Percentiles rank a stretch among this genome's conserved stretches.
These are phyloP conservation scores for Silene coronaria DNA, from an alignment of 179 eudicot genomes.

Conservation along the genomic window DNA sequence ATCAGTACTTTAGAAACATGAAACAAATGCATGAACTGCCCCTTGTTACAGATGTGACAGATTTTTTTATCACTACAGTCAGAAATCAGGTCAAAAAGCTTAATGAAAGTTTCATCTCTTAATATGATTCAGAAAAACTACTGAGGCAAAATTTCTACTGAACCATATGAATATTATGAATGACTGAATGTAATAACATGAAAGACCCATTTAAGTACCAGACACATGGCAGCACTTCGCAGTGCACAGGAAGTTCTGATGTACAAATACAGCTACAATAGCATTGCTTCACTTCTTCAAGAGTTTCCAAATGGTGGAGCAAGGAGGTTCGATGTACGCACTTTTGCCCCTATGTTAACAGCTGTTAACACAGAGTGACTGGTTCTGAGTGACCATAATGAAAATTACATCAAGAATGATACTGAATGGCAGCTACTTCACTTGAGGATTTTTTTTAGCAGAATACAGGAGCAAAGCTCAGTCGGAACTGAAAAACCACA, in stretches of 20 bases:
- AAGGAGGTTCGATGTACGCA: too few relatives aligned
- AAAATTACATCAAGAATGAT: too few relatives aligned
- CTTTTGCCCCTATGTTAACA: too few relatives aligned
- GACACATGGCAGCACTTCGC: too few relatives aligned
- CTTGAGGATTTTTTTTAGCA: background rate
- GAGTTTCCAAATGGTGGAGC: too few relatives aligned
- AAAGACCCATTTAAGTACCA: too few relatives aligned
- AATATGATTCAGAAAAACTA: background rate
- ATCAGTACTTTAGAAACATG: background rate
- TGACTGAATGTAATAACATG: too few relatives aligned
- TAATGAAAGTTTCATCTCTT: background rate
- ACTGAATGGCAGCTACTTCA: background rate
- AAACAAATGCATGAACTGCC: background rate
- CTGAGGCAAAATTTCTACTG: background rate
- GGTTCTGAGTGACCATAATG: too few relatives aligned
- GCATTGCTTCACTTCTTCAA: too few relatives aligned
- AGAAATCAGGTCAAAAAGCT: background rate
- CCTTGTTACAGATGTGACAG: background rate
- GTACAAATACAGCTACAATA: too few relatives aligned
- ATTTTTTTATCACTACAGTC: background rate
- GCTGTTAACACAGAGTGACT: too few relatives aligned
- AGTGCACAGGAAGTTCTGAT: too few relatives aligned
- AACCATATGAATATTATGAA: background rate
- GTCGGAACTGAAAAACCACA: slow-evolving; percentile 57
- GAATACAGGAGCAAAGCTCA: slow-evolving; percentile 28